Conservation (phyloP, 192 early-diverging fungal genomes). For the Rhizophagus clarus region DNA sequence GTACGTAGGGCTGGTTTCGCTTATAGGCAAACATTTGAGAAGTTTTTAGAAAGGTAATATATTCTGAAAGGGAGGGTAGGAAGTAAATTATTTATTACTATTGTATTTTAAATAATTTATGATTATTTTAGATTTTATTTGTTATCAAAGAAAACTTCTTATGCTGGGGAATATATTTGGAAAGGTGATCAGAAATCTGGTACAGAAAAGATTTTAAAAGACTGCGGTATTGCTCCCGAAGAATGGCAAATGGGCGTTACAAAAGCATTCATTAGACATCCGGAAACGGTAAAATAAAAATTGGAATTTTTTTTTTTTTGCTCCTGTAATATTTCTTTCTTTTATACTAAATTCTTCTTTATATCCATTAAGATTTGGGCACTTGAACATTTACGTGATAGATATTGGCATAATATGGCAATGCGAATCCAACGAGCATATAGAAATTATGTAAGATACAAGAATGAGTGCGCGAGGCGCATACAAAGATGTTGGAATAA, state of each 20-base stretch:
- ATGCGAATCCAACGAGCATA: slow-evolving; percentile 90
- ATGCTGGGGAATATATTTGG: slow-evolving; percentile 87
- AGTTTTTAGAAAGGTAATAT: slow-evolving; percentile 65
- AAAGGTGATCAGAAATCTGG: slow-evolving; percentile 73
- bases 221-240: slow-evolving; percentile 77
- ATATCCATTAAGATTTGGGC: slow-evolving; percentile 62
- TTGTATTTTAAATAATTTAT: slow-evolving; percentile 36
- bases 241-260: slow-evolving; percentile 97
- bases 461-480: slow-evolving; percentile 61
- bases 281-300: slow-evolving; percentile 70
- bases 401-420: slow-evolving; percentile 96
- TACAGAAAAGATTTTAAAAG: slow-evolving; percentile 78
- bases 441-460: slow-evolving; percentile 72
- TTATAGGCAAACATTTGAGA: slow-evolving; percentile 93
- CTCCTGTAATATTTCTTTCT: background rate
- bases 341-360: background rate
- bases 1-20: slow-evolving; percentile 98
- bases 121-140: slow-evolving; percentile 70
- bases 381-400: slow-evolving; percentile 89
- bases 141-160: slow-evolving; percentile 71
- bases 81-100: background rate
- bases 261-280: slow-evolving; percentile 95
- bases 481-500: slow-evolving; percentile 79
- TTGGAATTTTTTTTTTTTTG: background rate
- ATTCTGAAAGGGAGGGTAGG: no score